phyloP scores from a whole-genome alignment of 345 rosid species.

The Salix viminalis region DNA sequence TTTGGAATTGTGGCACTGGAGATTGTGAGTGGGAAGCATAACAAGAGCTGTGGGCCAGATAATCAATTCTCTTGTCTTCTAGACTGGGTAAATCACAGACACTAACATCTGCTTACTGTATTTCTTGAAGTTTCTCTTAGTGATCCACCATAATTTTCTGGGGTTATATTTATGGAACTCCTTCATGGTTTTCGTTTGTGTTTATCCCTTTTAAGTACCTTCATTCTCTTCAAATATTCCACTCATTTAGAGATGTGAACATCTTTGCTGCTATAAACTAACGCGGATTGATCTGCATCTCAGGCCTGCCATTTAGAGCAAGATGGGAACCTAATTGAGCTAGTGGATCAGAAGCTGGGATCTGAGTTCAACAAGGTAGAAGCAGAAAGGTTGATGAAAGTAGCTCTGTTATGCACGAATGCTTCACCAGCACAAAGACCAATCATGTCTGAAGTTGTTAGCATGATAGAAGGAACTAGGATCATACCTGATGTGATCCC shows the following conservation, averaged over 20 bases:
- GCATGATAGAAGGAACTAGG: constrained; percentile 19
- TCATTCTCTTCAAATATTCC: background rate
- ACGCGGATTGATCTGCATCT: background rate
- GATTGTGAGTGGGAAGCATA: constrained; percentile 18
- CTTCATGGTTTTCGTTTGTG: background rate
- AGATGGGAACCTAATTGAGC: constrained; percentile 9
- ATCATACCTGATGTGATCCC: constrained; percentile 10
- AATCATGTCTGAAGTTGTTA: constrained; percentile 23
- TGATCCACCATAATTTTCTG: background rate
- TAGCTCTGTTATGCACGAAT: constrained; percentile 21
- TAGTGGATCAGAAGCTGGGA: constrained; percentile 18
- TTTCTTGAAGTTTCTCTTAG: background rate
- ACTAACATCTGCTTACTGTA: background rate
- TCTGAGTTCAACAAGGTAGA: constrained; percentile 11
- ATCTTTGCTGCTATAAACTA: background rate
- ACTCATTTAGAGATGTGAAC: background rate
- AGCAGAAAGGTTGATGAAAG: constrained; percentile 12
- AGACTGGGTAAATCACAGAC: constrained; percentile 20
- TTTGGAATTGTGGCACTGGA: constrained; percentile 22
- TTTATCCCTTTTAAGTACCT: background rate
- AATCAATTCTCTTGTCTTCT: constrained; percentile 13
- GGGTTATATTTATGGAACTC: background rate
- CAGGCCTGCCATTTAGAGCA: constrained; percentile 23
- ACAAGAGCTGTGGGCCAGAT: constrained; percentile 3
- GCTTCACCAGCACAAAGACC: constrained; percentile 15